Conservation (phyloP, 2,329 filamentous ascomycete species). For the Dactylonectria macrodidyma region DNA sequence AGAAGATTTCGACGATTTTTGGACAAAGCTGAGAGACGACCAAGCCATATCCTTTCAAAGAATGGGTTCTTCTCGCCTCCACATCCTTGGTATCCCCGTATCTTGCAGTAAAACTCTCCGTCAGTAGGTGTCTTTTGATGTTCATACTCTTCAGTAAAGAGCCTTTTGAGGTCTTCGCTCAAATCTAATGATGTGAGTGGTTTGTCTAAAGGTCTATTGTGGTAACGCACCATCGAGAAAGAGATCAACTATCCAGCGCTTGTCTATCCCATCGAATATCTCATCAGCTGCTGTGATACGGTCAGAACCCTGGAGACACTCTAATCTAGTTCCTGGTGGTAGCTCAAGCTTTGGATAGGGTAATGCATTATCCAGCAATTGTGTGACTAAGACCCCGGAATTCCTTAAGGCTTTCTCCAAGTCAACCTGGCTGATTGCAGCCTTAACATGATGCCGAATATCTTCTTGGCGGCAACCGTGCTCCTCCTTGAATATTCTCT, state of each 20-base stretch:
- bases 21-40: slow-evolving; percentile 40
- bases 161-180: slow-evolving; percentile 23
- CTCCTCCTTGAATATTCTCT: slow-evolving; percentile 13
- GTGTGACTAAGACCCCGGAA: background rate
- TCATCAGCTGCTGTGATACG: slow-evolving; percentile 4
- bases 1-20: slow-evolving; percentile 42
- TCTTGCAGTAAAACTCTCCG: slow-evolving; percentile 40
- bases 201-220: background rate
- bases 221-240: slow-evolving; percentile 45
- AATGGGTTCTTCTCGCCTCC: slow-evolving; percentile 33
- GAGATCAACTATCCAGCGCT: slow-evolving; percentile 49
- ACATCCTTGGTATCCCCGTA: slow-evolving; percentile 38
- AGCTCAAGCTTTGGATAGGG: slow-evolving; percentile 6
- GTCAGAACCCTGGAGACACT: slow-evolving; percentile 4
- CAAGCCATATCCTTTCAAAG: slow-evolving; percentile 44
- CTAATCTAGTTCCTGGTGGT: background rate
- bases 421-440: background rate
- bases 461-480: slow-evolving; percentile 8
- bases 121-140: slow-evolving; percentile 33
- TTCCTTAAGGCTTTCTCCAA: background rate
- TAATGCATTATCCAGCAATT: background rate
- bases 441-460: slow-evolving; percentile 3
- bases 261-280: slow-evolving; percentile 2
- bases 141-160: slow-evolving; percentile 33
- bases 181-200: slow-evolving; percentile 26